Base-by-base conservation (phyloP, 106 monocot genomes). In the Dactylorhiza incarnata region DNA sequence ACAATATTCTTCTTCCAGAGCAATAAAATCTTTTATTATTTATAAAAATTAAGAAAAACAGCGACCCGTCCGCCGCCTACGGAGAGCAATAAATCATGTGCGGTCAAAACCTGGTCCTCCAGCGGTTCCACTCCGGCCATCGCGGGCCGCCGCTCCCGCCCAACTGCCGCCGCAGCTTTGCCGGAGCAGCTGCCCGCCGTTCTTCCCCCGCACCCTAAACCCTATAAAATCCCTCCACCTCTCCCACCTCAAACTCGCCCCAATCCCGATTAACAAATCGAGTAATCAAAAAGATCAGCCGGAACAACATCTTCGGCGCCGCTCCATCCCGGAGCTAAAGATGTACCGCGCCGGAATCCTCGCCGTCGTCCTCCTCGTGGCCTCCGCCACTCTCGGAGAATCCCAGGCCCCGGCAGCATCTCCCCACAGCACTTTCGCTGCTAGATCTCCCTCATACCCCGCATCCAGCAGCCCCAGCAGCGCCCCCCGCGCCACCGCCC, bases 321-420 rank as follows among this genome's bases (percentile, higher is more conserved):
- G 19, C 29, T 12, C 19, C 66, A 11, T 66, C 66, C 66, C 66
- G 5, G 58, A 66, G 4, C 66, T 14, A 19, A 66, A 29, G 22
- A 66, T 66, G 66, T 37, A 24, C 26, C 66, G 66, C 37, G 37
- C 66, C 7, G 29, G 45, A 13, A 16, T 16, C 48, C 71, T 24
- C 72, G 5, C 20, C 16, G 13, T 6, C 66, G 25, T 78, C 55
- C 59, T 47, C 78, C 70, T 78, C 56, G 55, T 72, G 37, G 45
- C 78, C 22, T 20, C 58, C 44, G 26, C 72, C 72, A 29, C 72
- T 72, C 13, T 55, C 72, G 55, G 58, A 26, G 66, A 24, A 26
- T 26, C 66, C 66, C 29, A 24, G 9, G 66, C 66, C 66, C 66
- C 66, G 0, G 66, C 66, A 13, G 29, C 66, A 23, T 66, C 66